A percentile compares a stretch with the other conserved stretches of the same genome.
phyloP scores from a whole-genome alignment of 441 rosid species.

The Gossypium laxum region DNA sequence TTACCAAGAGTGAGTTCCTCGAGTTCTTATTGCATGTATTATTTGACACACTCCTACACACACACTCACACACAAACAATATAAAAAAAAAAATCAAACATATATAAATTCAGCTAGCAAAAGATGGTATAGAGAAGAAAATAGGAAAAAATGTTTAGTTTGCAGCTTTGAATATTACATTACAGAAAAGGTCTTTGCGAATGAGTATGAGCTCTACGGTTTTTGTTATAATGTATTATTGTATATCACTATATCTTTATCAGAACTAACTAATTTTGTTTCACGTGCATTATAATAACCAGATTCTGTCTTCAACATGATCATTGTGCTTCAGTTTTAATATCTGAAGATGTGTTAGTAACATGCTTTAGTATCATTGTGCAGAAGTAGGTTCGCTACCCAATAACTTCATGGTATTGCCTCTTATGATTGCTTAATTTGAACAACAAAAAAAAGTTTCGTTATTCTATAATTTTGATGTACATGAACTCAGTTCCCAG shows the following conservation, averaged over 20 bases:
- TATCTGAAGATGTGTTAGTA: not conserved
- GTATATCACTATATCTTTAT: not conserved
- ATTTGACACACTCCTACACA: not conserved
- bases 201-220: not conserved
- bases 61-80: not conserved
- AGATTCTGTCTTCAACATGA: not conserved
- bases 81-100: not conserved
- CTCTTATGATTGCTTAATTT: too few relatives aligned
- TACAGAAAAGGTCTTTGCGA: not conserved
- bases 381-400: too few relatives aligned
- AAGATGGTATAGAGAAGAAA: too few relatives aligned
- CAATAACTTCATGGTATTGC: too few relatives aligned
- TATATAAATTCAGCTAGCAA: not conserved
- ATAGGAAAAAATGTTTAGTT: not conserved
- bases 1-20: constrained; percentile 38
- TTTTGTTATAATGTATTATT: not conserved
- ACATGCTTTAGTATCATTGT: too few relatives aligned
- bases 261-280: not conserved
- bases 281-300: not conserved
- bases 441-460: too few relatives aligned
- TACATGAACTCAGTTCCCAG: too few relatives aligned
- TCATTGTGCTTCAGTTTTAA: not conserved
- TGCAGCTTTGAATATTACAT: not conserved
- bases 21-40: not conserved
- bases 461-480: too few relatives aligned